Conservation (phyloP, 2,329 filamentous ascomycete genomes). For the Fusarium acutatum region DNA sequence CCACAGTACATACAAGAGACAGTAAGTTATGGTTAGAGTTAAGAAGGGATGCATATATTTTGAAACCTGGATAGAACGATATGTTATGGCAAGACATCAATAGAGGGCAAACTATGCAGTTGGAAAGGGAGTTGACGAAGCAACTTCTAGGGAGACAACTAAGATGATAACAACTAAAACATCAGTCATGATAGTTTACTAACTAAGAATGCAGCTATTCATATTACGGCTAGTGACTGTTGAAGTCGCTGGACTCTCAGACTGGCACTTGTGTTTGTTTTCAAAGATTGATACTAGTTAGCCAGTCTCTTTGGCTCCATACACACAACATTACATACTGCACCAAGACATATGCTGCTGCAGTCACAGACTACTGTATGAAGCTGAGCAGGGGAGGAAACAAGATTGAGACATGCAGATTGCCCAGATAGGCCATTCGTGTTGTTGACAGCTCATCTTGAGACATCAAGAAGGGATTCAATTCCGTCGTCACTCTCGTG, state of each 20-base stretch:
- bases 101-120: background rate
- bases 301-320: background rate
- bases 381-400: slow-evolving; percentile 5
- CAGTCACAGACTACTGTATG: background rate
- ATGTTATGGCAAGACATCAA: slow-evolving; percentile 1
- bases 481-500: slow-evolving; percentile 14
- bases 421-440: background rate
- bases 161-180: slow-evolving; percentile 3
- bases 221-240: background rate
- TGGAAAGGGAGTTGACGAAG: slow-evolving; percentile 9
- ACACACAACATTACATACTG: background rate
- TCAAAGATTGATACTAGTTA: background rate
- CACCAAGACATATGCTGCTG: slow-evolving; percentile 1
- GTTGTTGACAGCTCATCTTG: slow-evolving; percentile 3
- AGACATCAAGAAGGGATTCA: background rate
- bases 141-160: slow-evolving; percentile 8
- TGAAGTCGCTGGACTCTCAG: slow-evolving; percentile 9
- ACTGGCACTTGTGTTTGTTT: slow-evolving; percentile 6
- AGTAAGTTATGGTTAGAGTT: background rate
- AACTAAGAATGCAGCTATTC: slow-evolving; percentile 2
- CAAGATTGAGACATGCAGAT: background rate
- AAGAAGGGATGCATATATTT: background rate
- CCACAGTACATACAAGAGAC: background rate
- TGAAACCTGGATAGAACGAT: background rate
- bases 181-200: background rate